Percentiles rank a stretch among this genome's conserved stretches.
These are phyloP conservation scores for Lactarius quietus DNA, from an alignment of 768 basidiomycete species.

Conservation along the genomic window DNA sequence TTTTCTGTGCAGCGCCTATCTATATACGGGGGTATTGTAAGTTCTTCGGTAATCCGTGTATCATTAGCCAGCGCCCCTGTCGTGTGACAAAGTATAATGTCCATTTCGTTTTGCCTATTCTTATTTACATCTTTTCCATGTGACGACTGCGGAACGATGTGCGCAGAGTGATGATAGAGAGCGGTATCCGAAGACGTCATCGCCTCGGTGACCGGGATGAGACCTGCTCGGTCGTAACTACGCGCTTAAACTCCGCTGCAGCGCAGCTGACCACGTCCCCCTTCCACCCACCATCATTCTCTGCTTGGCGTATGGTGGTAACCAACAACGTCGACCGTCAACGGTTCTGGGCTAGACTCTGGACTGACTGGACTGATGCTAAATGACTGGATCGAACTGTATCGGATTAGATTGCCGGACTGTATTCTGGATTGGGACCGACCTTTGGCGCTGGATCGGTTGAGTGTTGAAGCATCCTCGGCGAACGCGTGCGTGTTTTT, in stretches of 20 bases:
- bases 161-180: neutral
- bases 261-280: neutral
- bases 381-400: neutral
- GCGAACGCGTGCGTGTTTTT: neutral
- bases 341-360: neutral
- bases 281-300: neutral
- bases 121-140: neutral
- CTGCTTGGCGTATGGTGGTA: neutral
- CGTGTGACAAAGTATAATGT: conserved; percentile 24
- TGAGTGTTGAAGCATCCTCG: neutral
- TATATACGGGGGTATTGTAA: conserved; percentile 21
- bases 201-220: neutral
- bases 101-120: conserved; percentile 4
- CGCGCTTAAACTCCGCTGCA: neutral
- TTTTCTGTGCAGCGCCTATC: conserved; percentile 17
- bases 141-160: neutral
- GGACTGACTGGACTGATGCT: neutral
- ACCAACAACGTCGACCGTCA: neutral
- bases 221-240: neutral
- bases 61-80: conserved; percentile 18
- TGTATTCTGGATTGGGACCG: neutral
- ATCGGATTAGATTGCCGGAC: neutral
- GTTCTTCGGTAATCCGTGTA: conserved; percentile 22
- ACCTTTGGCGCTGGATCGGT: neutral
- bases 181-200: neutral